Base-by-base conservation (phyloP, 1,284 basidiomycete species). In the Meira nashicola region DNA sequence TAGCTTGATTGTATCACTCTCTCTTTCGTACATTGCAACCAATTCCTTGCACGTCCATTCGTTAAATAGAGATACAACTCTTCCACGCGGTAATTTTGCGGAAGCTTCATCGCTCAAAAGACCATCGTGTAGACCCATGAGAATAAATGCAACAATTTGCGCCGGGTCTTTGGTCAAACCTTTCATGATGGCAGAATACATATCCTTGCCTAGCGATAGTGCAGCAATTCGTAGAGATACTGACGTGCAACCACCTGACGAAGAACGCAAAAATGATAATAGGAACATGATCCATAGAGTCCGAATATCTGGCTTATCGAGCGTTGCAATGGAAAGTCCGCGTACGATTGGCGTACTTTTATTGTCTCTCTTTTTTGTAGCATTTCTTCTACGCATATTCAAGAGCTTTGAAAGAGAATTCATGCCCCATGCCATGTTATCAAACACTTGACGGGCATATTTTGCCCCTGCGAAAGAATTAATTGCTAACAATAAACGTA, bases 281-380 rank as follows among this genome's bases (percentile, higher is more conserved):
- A 74, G 63, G 54, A 76, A 70, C 38, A 71, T 57, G n/a, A 76
- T 64, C 54, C 70, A 76, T 38, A 72, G 66, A 2, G 73, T 72
- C 23, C 74, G 67, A 11, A 75, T 65, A 50, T 77, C 76, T 12
- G 73, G 67, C 3, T 67, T 49, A 5, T 59, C 56, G 39, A 76
- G 64, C 1, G 54, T 47, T 33, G 23, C 47, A 57, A 8, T 39
- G 50, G 14, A 12, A 40, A 14, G 15, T 3, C 38, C 50, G 28
- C 28, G 28, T 8, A 33, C 28, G 28, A 33, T 8, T 3, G 28
- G 28, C 28, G 28, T 33, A 33, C 28, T 33, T 33, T 33, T 33
- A 33, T 53, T 14, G 50, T 17, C 23, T 33, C 50, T 39, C 37
- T 53, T 17, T 48, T 46, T 55, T 38, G 52, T 37, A 43, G 46